A percentile compares a stretch with the other conserved stretches of the same genome.
phyloP scores from a whole-genome alignment of 305 asterid genomes.

The Stenogyne calaminthoides region DNA sequence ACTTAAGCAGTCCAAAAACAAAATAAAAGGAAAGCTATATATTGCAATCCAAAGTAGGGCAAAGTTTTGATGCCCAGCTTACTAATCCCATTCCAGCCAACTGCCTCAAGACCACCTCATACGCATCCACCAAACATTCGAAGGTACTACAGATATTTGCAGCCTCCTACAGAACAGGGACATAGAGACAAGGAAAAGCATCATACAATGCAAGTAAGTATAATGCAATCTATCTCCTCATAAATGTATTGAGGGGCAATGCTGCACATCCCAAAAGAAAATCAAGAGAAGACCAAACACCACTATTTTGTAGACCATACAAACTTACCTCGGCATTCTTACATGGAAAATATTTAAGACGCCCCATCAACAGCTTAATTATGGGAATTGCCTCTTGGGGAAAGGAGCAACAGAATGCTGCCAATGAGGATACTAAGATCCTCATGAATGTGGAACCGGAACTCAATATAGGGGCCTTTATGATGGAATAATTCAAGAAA shows the following conservation, averaged over 20 bases:
- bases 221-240: conserved; percentile 18
- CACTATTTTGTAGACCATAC: conserved; percentile 20
- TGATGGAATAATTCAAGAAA: conserved; percentile 67
- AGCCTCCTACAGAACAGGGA: conserved; percentile 56
- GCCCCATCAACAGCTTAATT: conserved; percentile 59
- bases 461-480: conserved; percentile 48
- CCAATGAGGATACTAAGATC: conserved; percentile 64
- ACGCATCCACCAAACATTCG: conserved; percentile 75
- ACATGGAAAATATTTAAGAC: conserved; percentile 64
- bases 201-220: conserved; percentile 1
- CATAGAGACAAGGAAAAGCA: conserved; percentile 20
- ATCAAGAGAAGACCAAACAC: conserved; percentile 7
- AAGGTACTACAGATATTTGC: conserved; percentile 42
- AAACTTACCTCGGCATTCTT: conserved; percentile 73
- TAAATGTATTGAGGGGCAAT: conserved; percentile 20
- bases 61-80: conserved; percentile 30
- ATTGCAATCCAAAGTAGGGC: conserved; percentile 22
- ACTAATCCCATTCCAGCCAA: conserved; percentile 73
- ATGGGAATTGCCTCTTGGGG: conserved; percentile 75
- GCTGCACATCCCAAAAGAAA: conserved; percentile 24
- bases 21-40: conserved; percentile 15
- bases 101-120: conserved; percentile 71
- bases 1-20: conserved; percentile 8
- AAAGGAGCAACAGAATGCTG: conserved; percentile 73
- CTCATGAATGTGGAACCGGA: conserved; percentile 49